Base-by-base conservation (phyloP, 805 yeast species). In the Hanseniaspora nectarophila region DNA sequence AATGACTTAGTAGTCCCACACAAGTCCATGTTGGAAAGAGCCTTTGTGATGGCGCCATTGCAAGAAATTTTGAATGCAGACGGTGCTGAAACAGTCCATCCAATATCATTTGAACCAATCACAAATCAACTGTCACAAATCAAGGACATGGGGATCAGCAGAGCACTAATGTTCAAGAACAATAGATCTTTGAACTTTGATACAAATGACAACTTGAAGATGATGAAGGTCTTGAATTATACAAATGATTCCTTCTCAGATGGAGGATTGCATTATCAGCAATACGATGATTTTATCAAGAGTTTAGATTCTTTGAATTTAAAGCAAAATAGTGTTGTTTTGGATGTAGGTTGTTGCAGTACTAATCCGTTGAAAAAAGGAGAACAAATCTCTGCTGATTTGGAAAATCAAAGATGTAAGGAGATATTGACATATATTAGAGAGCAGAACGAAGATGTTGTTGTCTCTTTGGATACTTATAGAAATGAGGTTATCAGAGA, bases 161-260 rank as follows among this genome's bases (percentile, higher is more conserved):
- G 61, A 42, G 45, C 29, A 18, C 10, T 42, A 10, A 42, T 42
- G 45, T 42, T 42, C 21, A 42, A 42, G 10, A 29, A 42, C 24
- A 28, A 28, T 12, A 29, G 31, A 29, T 26, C 7, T 13, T 18
- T 42, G 24, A 13, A 63, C 56, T 45, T 53, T 65, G 28, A 59
- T 55, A 53, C 57, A 59, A 42, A 60, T 62, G 43, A 53, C 57
- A 28, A 65, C 1, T 86, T 97, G 0, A 67, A 73, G 48, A 63
- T 88, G 42, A 92, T 92, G 98, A 92, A 87, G 1, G 81, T 92
- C 45, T 66, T 92, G 56, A 92, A 92, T 60, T 74, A 83, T 20
- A 92, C 98, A 0, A 95, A 97, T 0, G 97, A 92, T 65, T 88
- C 96, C 1, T 92, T 92, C 63, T 85, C 95, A 42, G 98, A 92